Base-by-base conservation (phyloP, 1,284 basidiomycete genomes). In the Cryptococcus neoformans region DNA sequence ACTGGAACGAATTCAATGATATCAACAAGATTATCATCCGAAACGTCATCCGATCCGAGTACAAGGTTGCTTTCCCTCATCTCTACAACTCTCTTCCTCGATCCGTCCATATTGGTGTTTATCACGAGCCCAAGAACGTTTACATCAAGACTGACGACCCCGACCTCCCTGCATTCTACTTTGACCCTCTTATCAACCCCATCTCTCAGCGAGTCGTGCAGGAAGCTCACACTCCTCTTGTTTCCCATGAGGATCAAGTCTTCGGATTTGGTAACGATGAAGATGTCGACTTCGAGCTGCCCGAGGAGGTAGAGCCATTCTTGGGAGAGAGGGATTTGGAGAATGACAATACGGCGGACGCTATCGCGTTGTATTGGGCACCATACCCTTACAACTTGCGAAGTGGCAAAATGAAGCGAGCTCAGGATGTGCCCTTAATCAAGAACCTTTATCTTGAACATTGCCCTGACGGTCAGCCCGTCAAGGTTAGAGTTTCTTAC, bases 1-100 rank as follows among this genome's bases (percentile, higher is more conserved):
- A 99, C 74, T 99, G 96, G 93, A 98, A 98, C 79, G 95, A 99
- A 78, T 99, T 99, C 73, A 99, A 99, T 75, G 96, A 99, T 75
- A 97, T 99, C 78, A 95, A 97, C 81, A 99, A 99, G 79, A 90
- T 99, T 73, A 97, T 99, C 77, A 99, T 99, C 65, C 92, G 96
- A 37, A 94, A 98, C 73, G 92, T 96, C 75, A 96, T 99, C 63
- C 86, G 96, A 52, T 99, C 96, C 3, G 96, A 99, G 80, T 99
- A 99, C 83, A 96, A 95, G 75, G 94, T 99, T 55, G 95, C 95
- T 0, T 99, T 98, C 83, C 96, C 96, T 28, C 96, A 99, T 72
- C 83, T 99, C 2, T 99, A 99, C 82, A 99, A 99, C 79, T 97
- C 94, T 51, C 85, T 97, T 8, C 96, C 96, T 54, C 90, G 96